These are phyloP conservation scores for Orbilia quercus DNA, from an alignment of 2,329 filamentous ascomycete genomes.

Conservation along the genomic window DNA sequence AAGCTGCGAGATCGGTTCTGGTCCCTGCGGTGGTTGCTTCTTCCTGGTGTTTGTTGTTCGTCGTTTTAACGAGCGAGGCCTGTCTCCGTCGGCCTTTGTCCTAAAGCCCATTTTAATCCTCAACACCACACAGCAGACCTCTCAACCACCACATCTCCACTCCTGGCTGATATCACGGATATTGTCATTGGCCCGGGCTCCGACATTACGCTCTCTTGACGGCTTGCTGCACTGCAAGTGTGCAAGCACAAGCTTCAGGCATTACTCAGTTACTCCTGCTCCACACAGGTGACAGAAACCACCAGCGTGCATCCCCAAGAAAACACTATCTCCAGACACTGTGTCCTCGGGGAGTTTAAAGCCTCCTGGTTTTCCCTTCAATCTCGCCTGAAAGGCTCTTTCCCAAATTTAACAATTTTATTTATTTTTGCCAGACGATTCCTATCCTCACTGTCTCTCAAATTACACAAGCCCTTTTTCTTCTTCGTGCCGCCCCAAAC, in stretches of 20 bases:
- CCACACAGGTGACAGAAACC: conserved; percentile 41
- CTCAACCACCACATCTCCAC: conserved; percentile 27
- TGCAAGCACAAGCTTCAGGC: conserved; percentile 33
- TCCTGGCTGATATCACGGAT: conserved; percentile 40
- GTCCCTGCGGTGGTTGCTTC: conserved; percentile 43
- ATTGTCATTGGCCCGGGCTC: conserved; percentile 45
- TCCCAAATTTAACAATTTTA: conserved; percentile 44
- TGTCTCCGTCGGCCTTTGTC: conserved; percentile 53
- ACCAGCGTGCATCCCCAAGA: conserved; percentile 24
- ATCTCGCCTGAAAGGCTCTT: conserved; percentile 46
- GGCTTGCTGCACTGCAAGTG: conserved; percentile 32
- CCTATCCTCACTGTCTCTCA: conserved; percentile 26
- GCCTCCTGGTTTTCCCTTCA: conserved; percentile 46
- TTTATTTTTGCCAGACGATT: conserved; percentile 33
- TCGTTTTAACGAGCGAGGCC: conserved; percentile 17
- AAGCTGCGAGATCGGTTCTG: conserved; percentile 48
- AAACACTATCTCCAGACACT: conserved; percentile 11
- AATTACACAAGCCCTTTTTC: too few relatives aligned
- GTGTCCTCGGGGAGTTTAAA: conserved; percentile 28
- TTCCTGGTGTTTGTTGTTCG: conserved; percentile 18
- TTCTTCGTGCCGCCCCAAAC: conserved; percentile 13
- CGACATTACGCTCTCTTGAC: not conserved
- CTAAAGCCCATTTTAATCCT: conserved; percentile 26
- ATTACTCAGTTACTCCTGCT: conserved; percentile 37
- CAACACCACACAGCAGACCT: conserved; percentile 14